These are phyloP conservation scores for Erodium moschatum DNA, from an alignment of 441 rosid species.

Conservation along the genomic window DNA sequence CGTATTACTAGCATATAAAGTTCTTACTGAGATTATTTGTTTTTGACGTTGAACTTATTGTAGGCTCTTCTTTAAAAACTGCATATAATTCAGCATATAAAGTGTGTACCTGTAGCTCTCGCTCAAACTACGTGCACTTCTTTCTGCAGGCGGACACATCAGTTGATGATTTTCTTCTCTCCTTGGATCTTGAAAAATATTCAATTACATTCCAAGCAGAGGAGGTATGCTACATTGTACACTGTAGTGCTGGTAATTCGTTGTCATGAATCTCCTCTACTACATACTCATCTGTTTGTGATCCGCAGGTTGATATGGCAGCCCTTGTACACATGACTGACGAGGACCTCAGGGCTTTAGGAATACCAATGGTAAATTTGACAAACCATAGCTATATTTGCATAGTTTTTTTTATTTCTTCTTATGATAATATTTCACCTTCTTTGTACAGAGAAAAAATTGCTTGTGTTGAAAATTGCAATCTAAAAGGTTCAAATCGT, in stretches of 20 bases:
- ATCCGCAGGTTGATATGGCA: conserved; percentile 82
- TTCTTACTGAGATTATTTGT: background rate
- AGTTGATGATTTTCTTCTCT: conserved; percentile 70
- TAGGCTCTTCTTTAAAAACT: background rate
- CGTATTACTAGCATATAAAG: background rate
- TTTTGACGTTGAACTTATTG: background rate
- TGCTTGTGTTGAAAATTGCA: too few relatives aligned
- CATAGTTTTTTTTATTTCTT: background rate
- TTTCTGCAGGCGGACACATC: conserved; percentile 55
- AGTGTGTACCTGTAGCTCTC: background rate
- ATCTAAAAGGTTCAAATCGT: too few relatives aligned
- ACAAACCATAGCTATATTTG: conserved; percentile 11
- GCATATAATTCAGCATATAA: background rate
- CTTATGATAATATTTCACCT: background rate
- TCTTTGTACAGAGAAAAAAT: too few relatives aligned
- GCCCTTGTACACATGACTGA: conserved; percentile 92
- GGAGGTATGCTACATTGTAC: conserved; percentile 44
- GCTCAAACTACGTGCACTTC: conserved; percentile 18
- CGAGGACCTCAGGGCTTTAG: conserved; percentile 80
- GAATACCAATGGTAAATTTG: conserved; percentile 76
- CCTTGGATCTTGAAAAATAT: conserved; percentile 84
- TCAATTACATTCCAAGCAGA: conserved; percentile 83
- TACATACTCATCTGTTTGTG: conserved; percentile 13
- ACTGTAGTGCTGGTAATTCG: conserved; percentile 7
- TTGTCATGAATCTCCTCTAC: conserved; percentile 15